Evolutionary conservation across 345 rosid genomes (phyloP), one percentile per base, ranked within the genome.

Genomic region (Moricandia moricandioides): DNA sequence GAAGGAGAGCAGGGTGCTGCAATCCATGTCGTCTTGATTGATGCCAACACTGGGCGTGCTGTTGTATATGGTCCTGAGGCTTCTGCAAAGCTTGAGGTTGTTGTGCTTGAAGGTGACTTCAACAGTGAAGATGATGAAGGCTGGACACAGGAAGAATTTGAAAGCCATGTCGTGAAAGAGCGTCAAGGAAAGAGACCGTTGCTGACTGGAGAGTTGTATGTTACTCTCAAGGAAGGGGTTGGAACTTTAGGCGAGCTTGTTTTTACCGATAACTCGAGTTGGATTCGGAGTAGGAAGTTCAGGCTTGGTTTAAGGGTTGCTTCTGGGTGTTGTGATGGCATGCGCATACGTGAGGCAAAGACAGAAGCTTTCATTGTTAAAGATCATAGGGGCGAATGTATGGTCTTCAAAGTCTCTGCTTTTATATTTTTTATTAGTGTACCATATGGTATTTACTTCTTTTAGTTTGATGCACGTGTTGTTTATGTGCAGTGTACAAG

Each of bases 1-100:
- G 99, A 96, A 78, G 99, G 99, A 65, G 99, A 96, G 80, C 98
- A 92, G 75, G 98, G 98, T 81, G 98, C 97, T 70, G 85, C 98
- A 7, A 88, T 96, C 67, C 99, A 96, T 82, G 76, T 85, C 4
- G 88, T 96, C 64, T 78, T 96, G 69, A 69, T 86, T 56, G 98
- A 96, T 79, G 87, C 80, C 21, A 88, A 79, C 81, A 81, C 86
- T 73, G 92, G 86, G 51, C 91, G 80, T 55, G 98, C 85, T 62
- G 86, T 92, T 37, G 88, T 93, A 14, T 80, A 75, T 80, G 99
- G 99, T 62, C 84, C 90, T 63, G 97, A 96, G 82, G 84, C 98
- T 65, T 89, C 83, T 45, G 83, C 78, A 62, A 92, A 86, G 80
- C 84, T 96, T 51, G 98, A 96, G 75, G 81, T 92, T 73, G 87